Conservation (phyloP, 352 stramenopile species). For the Globisporangium iwayamae region DNA sequence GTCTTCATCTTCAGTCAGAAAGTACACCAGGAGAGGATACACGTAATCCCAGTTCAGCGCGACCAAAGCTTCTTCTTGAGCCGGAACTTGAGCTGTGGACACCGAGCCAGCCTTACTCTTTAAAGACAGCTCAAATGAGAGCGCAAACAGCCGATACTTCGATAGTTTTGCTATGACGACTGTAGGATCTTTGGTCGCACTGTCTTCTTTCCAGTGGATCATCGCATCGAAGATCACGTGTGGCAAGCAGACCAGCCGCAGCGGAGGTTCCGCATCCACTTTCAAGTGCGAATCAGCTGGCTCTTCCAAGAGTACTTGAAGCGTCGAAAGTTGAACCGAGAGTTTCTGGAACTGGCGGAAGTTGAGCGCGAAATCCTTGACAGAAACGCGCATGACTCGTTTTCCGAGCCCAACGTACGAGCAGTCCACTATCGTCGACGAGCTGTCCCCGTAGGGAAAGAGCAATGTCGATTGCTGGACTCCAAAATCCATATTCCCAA, state of each 20-base stretch:
- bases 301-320: conserved; percentile 20
- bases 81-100: conserved; percentile 33
- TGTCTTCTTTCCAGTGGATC: conserved; percentile 24
- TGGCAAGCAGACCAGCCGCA: conserved; percentile 25
- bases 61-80: conserved; percentile 40
- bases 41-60: conserved; percentile 71
- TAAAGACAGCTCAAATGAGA: conserved; percentile 54
- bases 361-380: conserved; percentile 42
- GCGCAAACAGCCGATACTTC: conserved; percentile 24
- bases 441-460: conserved; percentile 31
- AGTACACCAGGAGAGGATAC: conserved; percentile 53
- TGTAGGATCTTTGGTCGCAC: too few species aligned
- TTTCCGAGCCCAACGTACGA: conserved; percentile 15
- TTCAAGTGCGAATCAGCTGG: not conserved
- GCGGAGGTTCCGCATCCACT: not conserved
- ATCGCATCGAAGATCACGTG: conserved; percentile 24
- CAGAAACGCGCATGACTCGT: conserved; percentile 25
- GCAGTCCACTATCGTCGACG: conserved; percentile 9
- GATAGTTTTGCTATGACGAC: too few species aligned
- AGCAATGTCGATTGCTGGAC: conserved; percentile 32
- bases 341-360: conserved; percentile 55
- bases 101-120: conserved; percentile 19
- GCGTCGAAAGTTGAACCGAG: conserved; percentile 26
- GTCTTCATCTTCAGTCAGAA: conserved; percentile 42
- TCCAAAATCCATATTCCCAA: conserved; percentile 44